Conservation (phyloP, 164 flowering plant genomes). For the Cinnamomum micranthum region DNA sequence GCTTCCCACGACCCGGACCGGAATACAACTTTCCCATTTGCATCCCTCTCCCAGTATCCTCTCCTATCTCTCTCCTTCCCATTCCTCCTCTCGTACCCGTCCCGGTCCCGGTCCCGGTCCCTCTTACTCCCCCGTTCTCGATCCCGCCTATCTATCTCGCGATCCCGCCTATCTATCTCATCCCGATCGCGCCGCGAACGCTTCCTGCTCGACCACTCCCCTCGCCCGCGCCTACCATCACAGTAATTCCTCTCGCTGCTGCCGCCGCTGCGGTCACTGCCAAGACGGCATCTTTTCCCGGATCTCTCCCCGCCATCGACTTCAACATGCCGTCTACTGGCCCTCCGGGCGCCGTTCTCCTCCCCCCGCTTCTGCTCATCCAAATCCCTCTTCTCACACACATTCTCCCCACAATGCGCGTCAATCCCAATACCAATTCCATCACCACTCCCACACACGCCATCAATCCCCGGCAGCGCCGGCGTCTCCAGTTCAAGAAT, state of each 20-base stretch:
- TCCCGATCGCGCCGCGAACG: constrained; percentile 50
- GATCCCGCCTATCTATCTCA: constrained; percentile 35
- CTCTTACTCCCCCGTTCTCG: constrained; percentile 40
- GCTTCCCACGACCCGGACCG: constrained; percentile 70
- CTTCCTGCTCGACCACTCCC: constrained; percentile 35
- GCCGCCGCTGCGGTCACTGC: constrained; percentile 7
- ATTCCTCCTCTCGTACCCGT: constrained; percentile 34
- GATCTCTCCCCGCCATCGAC: constrained; percentile 29
- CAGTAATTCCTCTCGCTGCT: constrained; percentile 1
- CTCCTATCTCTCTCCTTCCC: constrained; percentile 54
- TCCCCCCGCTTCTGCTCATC: constrained; percentile 7
- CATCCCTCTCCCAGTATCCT: constrained; percentile 97
- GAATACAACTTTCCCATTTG: constrained; percentile 58
- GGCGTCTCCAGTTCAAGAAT: not conserved
- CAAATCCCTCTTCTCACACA: constrained; percentile 3
- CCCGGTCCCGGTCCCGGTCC: constrained; percentile 40
- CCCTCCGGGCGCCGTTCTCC: constrained; percentile 19
- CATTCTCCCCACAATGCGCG: not conserved
- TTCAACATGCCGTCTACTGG: constrained; percentile 26
- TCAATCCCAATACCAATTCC: not conserved
- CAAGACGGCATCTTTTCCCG: constrained; percentile 35
- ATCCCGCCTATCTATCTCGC: constrained; percentile 37
- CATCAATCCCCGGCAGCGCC: not conserved
- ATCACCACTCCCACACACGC: not conserved
- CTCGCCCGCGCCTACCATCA: not conserved